phyloP scores from a whole-genome alignment of 176 grass and related monocot species.

The Metroxylon sagu region DNA sequence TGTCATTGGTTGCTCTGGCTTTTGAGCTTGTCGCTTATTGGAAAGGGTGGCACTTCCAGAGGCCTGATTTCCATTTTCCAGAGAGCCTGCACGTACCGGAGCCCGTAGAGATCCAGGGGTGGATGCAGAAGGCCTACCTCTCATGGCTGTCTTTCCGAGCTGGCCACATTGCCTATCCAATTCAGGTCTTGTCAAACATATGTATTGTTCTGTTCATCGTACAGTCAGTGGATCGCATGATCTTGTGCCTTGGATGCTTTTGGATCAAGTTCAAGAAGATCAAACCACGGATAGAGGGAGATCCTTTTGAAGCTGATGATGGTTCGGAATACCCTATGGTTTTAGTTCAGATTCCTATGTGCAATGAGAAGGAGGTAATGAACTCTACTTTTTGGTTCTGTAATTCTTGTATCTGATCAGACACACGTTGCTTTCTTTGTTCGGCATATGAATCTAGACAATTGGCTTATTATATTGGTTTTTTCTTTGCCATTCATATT shows the following conservation, averaged over 20 bases:
- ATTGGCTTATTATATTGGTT: too few species aligned
- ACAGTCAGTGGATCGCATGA: slow-evolving; percentile 49
- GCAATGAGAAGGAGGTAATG: slow-evolving; percentile 69
- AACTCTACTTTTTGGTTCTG: background rate
- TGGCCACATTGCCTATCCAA: slow-evolving; percentile 37
- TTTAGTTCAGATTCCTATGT: slow-evolving; percentile 78
- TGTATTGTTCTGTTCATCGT: slow-evolving; percentile 57
- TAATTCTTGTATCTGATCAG: background rate
- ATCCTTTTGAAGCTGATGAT: slow-evolving; percentile 34
- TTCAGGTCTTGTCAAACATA: slow-evolving; percentile 47
- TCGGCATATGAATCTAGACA: too few species aligned
- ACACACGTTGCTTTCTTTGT: too few species aligned
- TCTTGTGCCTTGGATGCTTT: slow-evolving; percentile 63
- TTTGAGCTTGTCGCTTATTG: slow-evolving; percentile 54
- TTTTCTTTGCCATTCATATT: too few species aligned
- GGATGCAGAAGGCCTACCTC: slow-evolving; percentile 44
- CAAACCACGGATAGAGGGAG: slow-evolving; percentile 40
- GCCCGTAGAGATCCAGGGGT: slow-evolving; percentile 46
- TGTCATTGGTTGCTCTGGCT: slow-evolving; percentile 42
- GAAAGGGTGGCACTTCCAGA: slow-evolving; percentile 60
- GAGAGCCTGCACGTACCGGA: slow-evolving; percentile 40
- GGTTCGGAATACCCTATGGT: slow-evolving; percentile 63
- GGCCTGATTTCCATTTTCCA: slow-evolving; percentile 19
- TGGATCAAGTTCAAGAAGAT: slow-evolving; percentile 78
- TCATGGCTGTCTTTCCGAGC: slow-evolving; percentile 57